Percentiles rank a stretch among this genome's conserved stretches.
These are phyloP conservation scores for Lactarius psammicola DNA, from an alignment of 768 basidiomycete genomes.

Conservation along the genomic window DNA sequence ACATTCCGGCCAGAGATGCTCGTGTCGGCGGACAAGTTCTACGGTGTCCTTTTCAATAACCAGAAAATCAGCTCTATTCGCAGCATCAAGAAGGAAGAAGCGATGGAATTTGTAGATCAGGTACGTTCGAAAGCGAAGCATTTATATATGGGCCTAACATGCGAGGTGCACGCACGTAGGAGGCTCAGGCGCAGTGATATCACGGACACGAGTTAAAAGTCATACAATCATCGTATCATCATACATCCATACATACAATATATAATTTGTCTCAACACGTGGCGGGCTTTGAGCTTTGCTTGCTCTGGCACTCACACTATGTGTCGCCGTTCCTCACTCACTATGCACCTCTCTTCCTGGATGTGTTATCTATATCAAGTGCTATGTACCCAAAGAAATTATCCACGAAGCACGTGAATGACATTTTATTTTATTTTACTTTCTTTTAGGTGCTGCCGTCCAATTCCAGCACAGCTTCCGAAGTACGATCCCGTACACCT, in stretches of 20 bases:
- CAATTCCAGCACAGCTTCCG: slow-evolving; percentile 34
- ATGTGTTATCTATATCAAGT: too few species aligned
- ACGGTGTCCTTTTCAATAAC: slow-evolving; percentile 94
- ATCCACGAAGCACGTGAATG: too few species aligned
- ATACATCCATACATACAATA: not conserved
- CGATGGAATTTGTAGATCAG: slow-evolving; percentile 93
- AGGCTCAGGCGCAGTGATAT: slow-evolving; percentile 48
- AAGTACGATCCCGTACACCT: slow-evolving; percentile 52
- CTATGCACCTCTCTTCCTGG: too few species aligned
- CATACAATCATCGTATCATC: too few species aligned
- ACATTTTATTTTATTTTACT: not conserved
- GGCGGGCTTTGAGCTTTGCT: too few species aligned
- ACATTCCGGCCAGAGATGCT: slow-evolving; percentile 99
- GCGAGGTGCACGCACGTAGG: slow-evolving; percentile 34
- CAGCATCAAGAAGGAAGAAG: slow-evolving; percentile 84
- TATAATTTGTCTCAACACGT: too few species aligned
- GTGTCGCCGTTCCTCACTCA: too few species aligned
- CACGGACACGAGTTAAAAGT: not conserved
- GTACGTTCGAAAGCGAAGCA: slow-evolving; percentile 37
- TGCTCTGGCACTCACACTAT: too few species aligned
- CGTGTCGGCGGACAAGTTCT: slow-evolving; percentile 93
- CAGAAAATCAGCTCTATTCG: slow-evolving; percentile 92
- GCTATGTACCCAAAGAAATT: too few species aligned
- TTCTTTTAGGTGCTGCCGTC: not conserved
- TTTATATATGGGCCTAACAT: not conserved